These are phyloP conservation scores for Cicer cuneatum DNA, from an alignment of 306 rosid species.

Conservation along the genomic window DNA sequence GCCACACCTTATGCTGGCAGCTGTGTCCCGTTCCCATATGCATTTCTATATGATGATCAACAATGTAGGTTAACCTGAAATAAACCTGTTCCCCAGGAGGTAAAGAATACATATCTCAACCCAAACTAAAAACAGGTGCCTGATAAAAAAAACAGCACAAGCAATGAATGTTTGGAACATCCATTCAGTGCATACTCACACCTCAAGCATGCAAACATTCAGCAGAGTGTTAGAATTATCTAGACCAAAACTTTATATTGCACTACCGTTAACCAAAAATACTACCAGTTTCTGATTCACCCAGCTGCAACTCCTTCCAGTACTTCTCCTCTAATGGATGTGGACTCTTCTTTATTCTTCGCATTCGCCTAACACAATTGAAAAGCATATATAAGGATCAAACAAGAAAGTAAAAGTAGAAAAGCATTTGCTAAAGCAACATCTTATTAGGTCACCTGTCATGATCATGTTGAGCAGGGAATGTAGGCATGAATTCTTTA, in stretches of 20 bases:
- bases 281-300: constrained; percentile 78
- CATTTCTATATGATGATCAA: constrained; percentile 59
- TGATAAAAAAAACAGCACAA: constrained; percentile 79
- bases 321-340: constrained; percentile 97
- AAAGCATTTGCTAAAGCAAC: neutral
- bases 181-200: constrained; percentile 77
- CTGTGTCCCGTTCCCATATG: constrained; percentile 47
- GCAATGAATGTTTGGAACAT: constrained; percentile 76
- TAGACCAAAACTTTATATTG: constrained; percentile 38
- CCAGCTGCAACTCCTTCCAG: constrained; percentile 84
- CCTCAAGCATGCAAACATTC: constrained; percentile 70
- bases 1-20: constrained; percentile 68
- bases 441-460: constrained; percentile 61
- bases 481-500: constrained; percentile 97
- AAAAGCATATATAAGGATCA: constrained; percentile 17
- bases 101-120: constrained; percentile 62
- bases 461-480: constrained; percentile 98
- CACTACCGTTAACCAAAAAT: constrained; percentile 72
- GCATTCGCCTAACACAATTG: constrained; percentile 58
- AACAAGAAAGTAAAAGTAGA: neutral
- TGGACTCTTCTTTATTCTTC: constrained; percentile 87
- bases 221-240: constrained; percentile 46
- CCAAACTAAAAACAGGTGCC: constrained; percentile 60
- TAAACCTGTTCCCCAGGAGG: constrained; percentile 56
- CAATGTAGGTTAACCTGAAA: constrained; percentile 82